phyloP scores from a whole-genome alignment of 2,329 filamentous ascomycete genomes.

The Fusarium nurragi region DNA sequence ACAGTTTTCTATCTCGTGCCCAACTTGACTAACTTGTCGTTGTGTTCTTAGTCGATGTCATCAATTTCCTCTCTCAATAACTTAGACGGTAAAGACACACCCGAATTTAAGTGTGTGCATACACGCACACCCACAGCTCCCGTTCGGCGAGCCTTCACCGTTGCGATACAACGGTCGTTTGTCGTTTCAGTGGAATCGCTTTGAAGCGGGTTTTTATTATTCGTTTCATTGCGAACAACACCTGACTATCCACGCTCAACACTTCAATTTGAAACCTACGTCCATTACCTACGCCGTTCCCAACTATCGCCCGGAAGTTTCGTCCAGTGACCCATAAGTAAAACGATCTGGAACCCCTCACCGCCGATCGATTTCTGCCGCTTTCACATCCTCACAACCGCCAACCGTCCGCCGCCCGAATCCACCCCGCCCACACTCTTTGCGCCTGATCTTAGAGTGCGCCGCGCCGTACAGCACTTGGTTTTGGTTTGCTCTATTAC shows the following conservation, averaged over 20 bases:
- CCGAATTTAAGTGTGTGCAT: conserved; percentile 14
- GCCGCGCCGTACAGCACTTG: conserved; percentile 38
- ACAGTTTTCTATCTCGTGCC: conserved; percentile 14
- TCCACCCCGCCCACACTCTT: conserved; percentile 40
- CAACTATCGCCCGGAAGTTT: conserved; percentile 28
- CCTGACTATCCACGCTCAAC: conserved; percentile 1
- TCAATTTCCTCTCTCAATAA: conserved; percentile 10
- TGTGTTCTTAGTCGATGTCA: conserved; percentile 25
- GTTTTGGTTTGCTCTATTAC: conserved; percentile 28
- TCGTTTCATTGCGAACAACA: conserved; percentile 1
- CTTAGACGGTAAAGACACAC: conserved; percentile 21
- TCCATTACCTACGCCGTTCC: conserved; percentile 17
- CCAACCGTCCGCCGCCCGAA: conserved; percentile 34
- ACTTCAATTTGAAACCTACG: conserved; percentile 16
- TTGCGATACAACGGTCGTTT: conserved; percentile 29
- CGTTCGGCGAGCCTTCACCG: conserved; percentile 26
- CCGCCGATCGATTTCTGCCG: conserved; percentile 46
- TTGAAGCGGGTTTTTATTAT: background rate
- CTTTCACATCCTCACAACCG: conserved; percentile 27
- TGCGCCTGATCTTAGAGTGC: conserved; percentile 44
- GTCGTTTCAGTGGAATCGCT: conserved; percentile 11
- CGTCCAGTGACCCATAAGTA: conserved; percentile 36
- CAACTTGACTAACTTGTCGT: conserved; percentile 34
- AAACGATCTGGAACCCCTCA: conserved; percentile 45
- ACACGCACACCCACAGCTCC: conserved; percentile 26